Base-by-base conservation (phyloP, 2,329 filamentous ascomycete species). In the Sclerotinia sclerotiorum region DNA sequence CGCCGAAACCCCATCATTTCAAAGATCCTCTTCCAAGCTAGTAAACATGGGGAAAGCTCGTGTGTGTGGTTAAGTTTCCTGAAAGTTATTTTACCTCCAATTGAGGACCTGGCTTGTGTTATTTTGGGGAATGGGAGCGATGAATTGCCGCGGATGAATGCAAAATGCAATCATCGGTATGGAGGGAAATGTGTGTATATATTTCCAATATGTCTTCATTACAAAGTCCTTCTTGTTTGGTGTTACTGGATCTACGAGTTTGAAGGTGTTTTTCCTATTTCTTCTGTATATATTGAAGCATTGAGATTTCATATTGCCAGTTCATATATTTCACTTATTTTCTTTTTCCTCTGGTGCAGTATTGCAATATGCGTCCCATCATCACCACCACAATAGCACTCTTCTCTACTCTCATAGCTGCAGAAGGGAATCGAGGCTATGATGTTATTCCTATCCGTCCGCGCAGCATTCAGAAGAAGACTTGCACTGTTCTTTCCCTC, bases 401-500 rank as follows among this genome's bases (percentile, higher is more conserved):
- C 42, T 51, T 66, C 42, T 51, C 54, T 11, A 29, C 64, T 15
- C 17, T 66, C 54, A 29, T 48, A 39, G 44, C 44, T 35, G 64
- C 51, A 24, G 29, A 60, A 5, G 55, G 55, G 49, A 32, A 57
- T 35, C 24, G 29, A 6, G 64, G 54, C 32, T 44, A 32, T 35
- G 39, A 48, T 3, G 64, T 66, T 39, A 15, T 67, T 15, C 70
- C 69, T 5, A 19, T 39, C 6, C 52, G 15, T 11, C 70, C 70
- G 42, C 29, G 27, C 10, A 68, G 44, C 10, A 65, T 67, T 46
- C 56, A 69, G 24, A 69, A 67, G 24, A 71, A 70, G 42, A 71
- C 64, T 21, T 83, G 81, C 70, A 81, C 76, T 2, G 80, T 83
- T 42, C 75, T 75, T 46, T 78, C 80, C 48, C 76, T 78, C 39